Base-by-base conservation (phyloP, 139 green algal genomes). In the Limnomonas spitsbergensis region DNA sequence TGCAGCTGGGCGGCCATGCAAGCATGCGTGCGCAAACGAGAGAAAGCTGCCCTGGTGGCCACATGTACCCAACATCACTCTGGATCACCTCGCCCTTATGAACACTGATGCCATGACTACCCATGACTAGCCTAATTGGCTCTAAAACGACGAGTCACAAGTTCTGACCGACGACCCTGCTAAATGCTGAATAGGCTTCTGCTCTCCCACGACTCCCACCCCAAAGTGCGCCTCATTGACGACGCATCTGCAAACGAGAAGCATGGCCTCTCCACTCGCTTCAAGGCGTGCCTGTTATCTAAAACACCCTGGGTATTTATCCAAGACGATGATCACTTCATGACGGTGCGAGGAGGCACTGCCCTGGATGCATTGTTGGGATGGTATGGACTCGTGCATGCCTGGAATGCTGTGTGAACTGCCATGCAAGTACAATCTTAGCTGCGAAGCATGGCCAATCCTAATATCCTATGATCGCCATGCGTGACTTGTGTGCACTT, bases 281-380 rank as follows among this genome's bases (percentile, higher is more conserved):
- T 76, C 37, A 47, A 52, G 35, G 69, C 26, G 4, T 76, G 69
- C 37, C 37, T 76, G 9, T 31, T 76, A 35, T 29, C 69, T 24
- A 53, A 42, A 35, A 53, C 35, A 24, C 69, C 35, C n/a, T 76
- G 69, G 69, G 69, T 76, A 35, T 52, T 76, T 31, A 76, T 76
- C 34, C 69, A 76, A 35, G 69, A 76, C 26, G 69, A 76, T 52
- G 69, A 76, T 35, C 69, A 76, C 37, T 54, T 53, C 14, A 24
- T 52, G 35, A 76, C 9, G 69, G 69, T 53, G 34, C 26, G 61
- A 39, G 47, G 14, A 61, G 20, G 14, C 14, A 61, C 14, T 29
- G 47, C 47, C 14, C 14, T 61, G 14, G 20, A 61, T 29, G 14
- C 14, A 61, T 61, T 61, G 47, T 61, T 61, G 47, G 47, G 14